Evolutionary conservation across 2,329 filamentous ascomycete genomes (phyloP).

Genomic region (Colletotrichum tofieldiae): DNA sequence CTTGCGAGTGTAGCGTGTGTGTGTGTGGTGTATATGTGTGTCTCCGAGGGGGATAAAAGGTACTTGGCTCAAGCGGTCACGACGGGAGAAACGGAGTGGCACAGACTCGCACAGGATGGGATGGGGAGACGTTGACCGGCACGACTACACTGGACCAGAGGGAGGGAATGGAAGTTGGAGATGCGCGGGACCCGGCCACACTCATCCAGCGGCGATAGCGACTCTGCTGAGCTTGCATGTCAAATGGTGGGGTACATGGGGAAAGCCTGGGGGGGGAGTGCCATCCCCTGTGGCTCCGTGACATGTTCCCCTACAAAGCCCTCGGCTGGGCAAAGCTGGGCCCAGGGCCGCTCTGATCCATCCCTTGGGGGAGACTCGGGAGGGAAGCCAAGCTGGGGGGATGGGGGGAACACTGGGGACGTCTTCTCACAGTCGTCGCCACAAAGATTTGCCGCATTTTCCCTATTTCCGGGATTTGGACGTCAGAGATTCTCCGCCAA

Average conservation of each 20-base stretch:
- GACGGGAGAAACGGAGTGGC: too few relatives aligned
- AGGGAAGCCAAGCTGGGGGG: not conserved
- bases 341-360: too few relatives aligned
- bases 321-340: constrained; percentile 15
- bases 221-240: constrained; percentile 14
- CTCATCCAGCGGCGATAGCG: not conserved
- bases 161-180: constrained; percentile 7
- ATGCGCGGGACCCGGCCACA: constrained; percentile 13
- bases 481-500: constrained; percentile 43
- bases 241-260: constrained; percentile 43
- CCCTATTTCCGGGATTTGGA: constrained; percentile 43
- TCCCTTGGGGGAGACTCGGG: not conserved
- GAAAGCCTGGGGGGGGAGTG: constrained; percentile 31
- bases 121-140: not conserved
- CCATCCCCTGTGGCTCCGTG: constrained; percentile 25
- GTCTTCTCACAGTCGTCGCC: constrained; percentile 21
- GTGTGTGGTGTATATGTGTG: not conserved
- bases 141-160: not conserved
- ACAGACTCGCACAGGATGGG: not conserved
- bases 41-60: not conserved
- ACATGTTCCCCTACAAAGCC: not conserved
- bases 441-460: constrained; percentile 42
- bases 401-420: not conserved
- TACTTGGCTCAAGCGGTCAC: too few relatives aligned
- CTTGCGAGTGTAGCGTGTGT: not conserved